Percentiles rank a stretch among this genome's conserved stretches.
Conservation (phyloP, 169 alveolate genomes). For the Cryptosporidium xiaoi region DNA sequence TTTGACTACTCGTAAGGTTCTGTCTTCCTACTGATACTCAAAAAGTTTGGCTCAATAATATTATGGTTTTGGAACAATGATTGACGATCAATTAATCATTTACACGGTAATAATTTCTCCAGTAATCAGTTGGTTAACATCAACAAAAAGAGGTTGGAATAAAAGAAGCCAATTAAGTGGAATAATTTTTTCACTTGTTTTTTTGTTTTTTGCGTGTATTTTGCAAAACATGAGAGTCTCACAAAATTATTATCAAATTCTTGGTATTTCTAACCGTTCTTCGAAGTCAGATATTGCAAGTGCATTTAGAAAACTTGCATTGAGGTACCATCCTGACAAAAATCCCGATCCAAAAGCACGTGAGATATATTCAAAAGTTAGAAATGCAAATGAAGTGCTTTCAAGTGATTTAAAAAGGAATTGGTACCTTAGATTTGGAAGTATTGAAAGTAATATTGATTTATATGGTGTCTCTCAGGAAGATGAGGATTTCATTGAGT, state of each 20-base stretch:
- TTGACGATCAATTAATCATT: conserved; percentile 63
- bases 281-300: conserved; percentile 87
- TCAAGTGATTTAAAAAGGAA: conserved; percentile 53
- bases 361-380: conserved; percentile 82
- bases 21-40: not conserved
- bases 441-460: conserved; percentile 37
- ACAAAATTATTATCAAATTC: conserved; percentile 82
- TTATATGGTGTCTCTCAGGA: conserved; percentile 20
- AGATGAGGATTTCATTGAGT: conserved; percentile 48
- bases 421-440: conserved; percentile 68
- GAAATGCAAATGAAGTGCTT: conserved; percentile 81
- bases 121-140: conserved; percentile 59
- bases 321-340: conserved; percentile 94
- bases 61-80: not conserved
- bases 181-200: conserved; percentile 33
- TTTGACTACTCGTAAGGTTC: not conserved
- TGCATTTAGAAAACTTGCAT: conserved; percentile 92
- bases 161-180: conserved; percentile 49
- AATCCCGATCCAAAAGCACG: conserved; percentile 83
- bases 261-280: conserved; percentile 85
- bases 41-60: no score
- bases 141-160: conserved; percentile 69
- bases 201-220: conserved; percentile 44
- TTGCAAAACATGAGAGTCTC: conserved; percentile 57
- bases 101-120: conserved; percentile 52